Evolutionary conservation across 2,329 filamentous ascomycete genomes (phyloP), one percentile per base, ranked within the genome.

Genomic region (Camillea tinctor): DNA sequence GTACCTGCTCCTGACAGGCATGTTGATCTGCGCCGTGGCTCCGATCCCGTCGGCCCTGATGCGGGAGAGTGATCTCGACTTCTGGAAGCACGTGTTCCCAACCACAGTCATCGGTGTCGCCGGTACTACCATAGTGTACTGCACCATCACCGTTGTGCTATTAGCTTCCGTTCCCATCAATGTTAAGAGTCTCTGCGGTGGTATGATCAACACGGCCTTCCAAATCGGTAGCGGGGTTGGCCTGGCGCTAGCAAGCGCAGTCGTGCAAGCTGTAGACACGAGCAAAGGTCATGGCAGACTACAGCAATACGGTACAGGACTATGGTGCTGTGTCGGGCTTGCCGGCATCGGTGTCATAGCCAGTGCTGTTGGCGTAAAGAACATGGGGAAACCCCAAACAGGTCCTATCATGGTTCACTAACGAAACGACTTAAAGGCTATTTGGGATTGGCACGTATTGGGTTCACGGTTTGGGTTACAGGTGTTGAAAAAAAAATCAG

Each of bases 271-370:
- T 2, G 74, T 76, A 2, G 75, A 78, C 56, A 72, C 72, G 11
- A 67, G 73, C 30, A 73, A 76, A 52, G 73, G 73, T 2, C 75
- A 72, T 55, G 64, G 60, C 1, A 56, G 61, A 30, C 54, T 71
- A 7, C 65, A 73, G 24, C 75, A 79, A 59, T 78, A 79, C 52
- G 65, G 68, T 9, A 78, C 74, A 0, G 77, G 77, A 0, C 64
- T 78, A 8, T 78, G 76, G 75, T 79, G 76, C 49, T 77, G 75
- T 48, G 72, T 73, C 8, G 77, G 74, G 1, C 65, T 79, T 9
- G 76, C 76, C 1, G 74, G 71, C 0, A 56, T 79, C 4, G 76
- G 76, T 0, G 61, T 79, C 22, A 21, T 68, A 11, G 64, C 65
- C 9, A 64, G 60, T 50, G 50, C 71, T 21, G 59, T 70, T 44